Percentiles rank a stretch among this genome's conserved stretches.
These are phyloP conservation scores for Opeltia flavorubescens DNA, from an alignment of 495 filamentous ascomycete genomes.

Conservation along the genomic window DNA sequence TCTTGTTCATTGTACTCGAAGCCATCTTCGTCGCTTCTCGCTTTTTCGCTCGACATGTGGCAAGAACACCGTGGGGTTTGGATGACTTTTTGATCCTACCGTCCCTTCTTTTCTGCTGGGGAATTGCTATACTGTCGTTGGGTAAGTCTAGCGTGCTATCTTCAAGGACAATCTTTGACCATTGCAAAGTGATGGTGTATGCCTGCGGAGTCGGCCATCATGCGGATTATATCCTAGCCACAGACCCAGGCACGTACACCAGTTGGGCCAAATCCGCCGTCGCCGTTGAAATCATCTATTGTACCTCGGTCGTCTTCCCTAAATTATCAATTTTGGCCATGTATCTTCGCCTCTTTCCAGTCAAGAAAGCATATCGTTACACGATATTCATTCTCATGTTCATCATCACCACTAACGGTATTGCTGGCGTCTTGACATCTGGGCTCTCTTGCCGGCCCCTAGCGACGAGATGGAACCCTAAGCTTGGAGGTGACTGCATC, in stretches of 20 bases:
- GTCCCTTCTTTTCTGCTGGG: constrained; percentile 4
- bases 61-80: constrained; percentile 8
- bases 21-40: constrained; percentile 10
- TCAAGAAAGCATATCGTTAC: background rate
- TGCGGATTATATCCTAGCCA: background rate
- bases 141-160: background rate
- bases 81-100: constrained; percentile 13
- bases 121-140: background rate
- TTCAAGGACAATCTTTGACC: constrained; percentile 13
- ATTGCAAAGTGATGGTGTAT: constrained; percentile 7
- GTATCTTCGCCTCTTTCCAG: constrained; percentile 12
- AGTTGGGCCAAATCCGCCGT: background rate
- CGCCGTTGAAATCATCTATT: constrained; percentile 6
- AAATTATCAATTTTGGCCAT: constrained; percentile 7
- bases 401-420: background rate
- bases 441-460: constrained; percentile 18
- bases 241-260: background rate
- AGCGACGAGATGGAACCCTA: constrained; percentile 23
- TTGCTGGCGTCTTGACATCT: background rate
- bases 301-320: constrained; percentile 3
- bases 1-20: constrained; percentile 8
- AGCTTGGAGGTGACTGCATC: constrained; percentile 23
- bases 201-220: constrained; percentile 14
- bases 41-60: constrained; percentile 8
- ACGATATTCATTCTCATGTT: background rate